These are phyloP conservation scores for Annulohypoxylon maeteangense DNA, from an alignment of 495 filamentous ascomycete genomes.

Conservation along the genomic window DNA sequence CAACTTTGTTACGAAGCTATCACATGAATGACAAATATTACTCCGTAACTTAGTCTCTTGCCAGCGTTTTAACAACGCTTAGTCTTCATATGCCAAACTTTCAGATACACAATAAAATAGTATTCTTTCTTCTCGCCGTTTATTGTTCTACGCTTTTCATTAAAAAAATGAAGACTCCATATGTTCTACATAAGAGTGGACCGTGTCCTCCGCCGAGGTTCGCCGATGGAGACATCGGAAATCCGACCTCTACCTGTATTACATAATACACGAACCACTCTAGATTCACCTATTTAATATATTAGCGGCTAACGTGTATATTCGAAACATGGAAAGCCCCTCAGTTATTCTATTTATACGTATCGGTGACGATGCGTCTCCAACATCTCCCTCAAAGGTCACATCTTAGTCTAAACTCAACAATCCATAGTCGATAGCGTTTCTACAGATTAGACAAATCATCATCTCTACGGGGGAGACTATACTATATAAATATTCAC, in stretches of 20 bases:
- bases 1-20: no score
- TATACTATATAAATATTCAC: not conserved
- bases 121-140: no score
- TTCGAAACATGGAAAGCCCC: not conserved
- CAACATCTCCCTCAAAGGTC: not conserved
- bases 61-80: no score
- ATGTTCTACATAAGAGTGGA: not conserved
- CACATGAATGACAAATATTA: no score
- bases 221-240: constrained; percentile 2
- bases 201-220: not conserved
- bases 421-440: no score
- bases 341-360: not conserved
- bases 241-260: constrained; percentile 5
- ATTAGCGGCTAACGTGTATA: not conserved
- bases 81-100: no score
- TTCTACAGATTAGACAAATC: no score
- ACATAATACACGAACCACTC: not conserved
- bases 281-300: not conserved
- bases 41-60: no score
- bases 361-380: not conserved
- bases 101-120: no score
- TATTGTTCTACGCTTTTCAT: no score
- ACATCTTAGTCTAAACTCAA: not conserved
- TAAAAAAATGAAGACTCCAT: not conserved
- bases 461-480: not conserved